These are phyloP conservation scores for Peniophora sp. DNA, from an alignment of 1,284 basidiomycete genomes.

Conservation along the genomic window DNA sequence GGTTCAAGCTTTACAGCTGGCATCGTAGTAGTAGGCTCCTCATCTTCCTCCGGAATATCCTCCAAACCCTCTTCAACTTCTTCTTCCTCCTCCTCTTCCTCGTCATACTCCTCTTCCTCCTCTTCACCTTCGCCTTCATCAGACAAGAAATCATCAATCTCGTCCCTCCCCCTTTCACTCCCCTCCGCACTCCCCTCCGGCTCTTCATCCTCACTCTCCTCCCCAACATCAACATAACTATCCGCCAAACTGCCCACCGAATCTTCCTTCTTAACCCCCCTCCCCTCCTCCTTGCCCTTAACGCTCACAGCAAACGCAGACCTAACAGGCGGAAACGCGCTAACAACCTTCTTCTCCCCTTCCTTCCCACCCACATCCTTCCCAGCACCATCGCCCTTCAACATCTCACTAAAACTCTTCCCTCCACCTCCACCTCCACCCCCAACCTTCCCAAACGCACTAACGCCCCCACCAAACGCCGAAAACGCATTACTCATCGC, in stretches of 20 bases:
- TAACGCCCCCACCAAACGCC: constrained; percentile 36
- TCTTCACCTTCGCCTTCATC: constrained; percentile 15
- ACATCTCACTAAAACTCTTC: constrained; percentile 33
- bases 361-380: constrained; percentile 3
- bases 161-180: constrained; percentile 14
- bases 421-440: constrained; percentile 26
- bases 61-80: constrained; percentile 6
- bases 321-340: neutral
- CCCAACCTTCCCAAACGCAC: constrained; percentile 35
- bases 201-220: constrained; percentile 14
- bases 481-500: constrained; percentile 32
- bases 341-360: constrained; percentile 2
- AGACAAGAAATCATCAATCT: constrained; percentile 8
- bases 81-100: constrained; percentile 16
- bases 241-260: neutral
- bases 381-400: constrained; percentile 20
- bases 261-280: constrained; percentile 11
- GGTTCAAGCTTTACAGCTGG: constrained; percentile 1
- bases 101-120: constrained; percentile 19
- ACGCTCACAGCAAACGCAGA: neutral
- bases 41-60: constrained; percentile 15
- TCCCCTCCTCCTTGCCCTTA: neutral
- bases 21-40: constrained; percentile 10
- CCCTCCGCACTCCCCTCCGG: constrained; percentile 17
- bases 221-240: neutral